phyloP scores from a whole-genome alignment of 1,139 yeast genomes.

The Diutina scorzettiae region DNA sequence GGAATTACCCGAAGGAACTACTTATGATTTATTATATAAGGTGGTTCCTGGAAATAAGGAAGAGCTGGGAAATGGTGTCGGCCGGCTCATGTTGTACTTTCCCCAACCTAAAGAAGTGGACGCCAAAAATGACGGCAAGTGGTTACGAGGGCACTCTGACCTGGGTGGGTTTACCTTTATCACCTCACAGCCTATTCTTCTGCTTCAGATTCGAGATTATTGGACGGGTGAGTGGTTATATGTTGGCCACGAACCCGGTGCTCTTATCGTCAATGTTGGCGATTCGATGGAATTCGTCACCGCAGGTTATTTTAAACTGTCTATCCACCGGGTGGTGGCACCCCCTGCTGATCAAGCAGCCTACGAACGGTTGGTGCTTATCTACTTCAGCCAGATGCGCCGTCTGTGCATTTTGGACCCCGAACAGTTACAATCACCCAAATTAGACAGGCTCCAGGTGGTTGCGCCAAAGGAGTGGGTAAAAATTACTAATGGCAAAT shows the following conservation, averaged over 20 bases:
- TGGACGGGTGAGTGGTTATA: constrained; percentile 36
- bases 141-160: constrained; percentile 42
- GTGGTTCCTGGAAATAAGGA: constrained; percentile 18
- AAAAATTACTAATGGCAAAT: constrained; percentile 20
- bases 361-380: constrained; percentile 28
- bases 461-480: constrained; percentile 25
- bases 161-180: constrained; percentile 37
- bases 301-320: constrained; percentile 37
- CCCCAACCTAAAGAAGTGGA: constrained; percentile 17
- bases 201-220: constrained; percentile 37
- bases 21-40: constrained; percentile 21
- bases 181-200: constrained; percentile 36
- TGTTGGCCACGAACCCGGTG: constrained; percentile 32
- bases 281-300: constrained; percentile 37
- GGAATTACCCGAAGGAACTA: constrained; percentile 30
- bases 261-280: constrained; percentile 37
- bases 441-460: constrained; percentile 18
- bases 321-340: constrained; percentile 33
- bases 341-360: constrained; percentile 32
- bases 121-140: constrained; percentile 21
- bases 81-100: constrained; percentile 29
- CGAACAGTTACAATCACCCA: constrained; percentile 25
- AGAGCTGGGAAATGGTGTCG: constrained; percentile 25
- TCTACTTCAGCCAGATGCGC: constrained; percentile 31
- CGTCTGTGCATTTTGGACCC: constrained; percentile 24